Percentiles rank a stretch among this genome's conserved stretches.
Evolutionary conservation across 1,284 basidiomycete genomes (phyloP).

Genomic region (Baeospora myosura): DNA sequence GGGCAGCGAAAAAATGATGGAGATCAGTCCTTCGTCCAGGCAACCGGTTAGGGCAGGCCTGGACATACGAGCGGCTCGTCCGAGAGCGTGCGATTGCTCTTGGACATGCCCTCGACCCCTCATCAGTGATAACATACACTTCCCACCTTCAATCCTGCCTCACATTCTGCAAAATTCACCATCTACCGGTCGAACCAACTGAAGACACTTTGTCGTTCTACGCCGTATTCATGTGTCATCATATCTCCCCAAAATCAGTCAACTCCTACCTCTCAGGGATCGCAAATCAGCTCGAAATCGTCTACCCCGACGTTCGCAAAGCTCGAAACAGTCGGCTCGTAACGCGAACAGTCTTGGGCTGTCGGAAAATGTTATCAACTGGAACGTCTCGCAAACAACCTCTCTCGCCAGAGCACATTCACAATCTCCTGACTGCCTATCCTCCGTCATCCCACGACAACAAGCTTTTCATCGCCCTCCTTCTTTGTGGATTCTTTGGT

Average conservation of each 20-base stretch:
- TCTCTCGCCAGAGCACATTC: not conserved
- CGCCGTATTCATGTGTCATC: constrained; percentile 20
- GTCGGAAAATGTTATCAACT: not conserved
- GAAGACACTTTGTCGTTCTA: constrained; percentile 21
- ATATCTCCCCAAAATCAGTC: constrained; percentile 18
- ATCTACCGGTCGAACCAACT: constrained; percentile 24
- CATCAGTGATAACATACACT: constrained; percentile 14
- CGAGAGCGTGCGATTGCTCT: constrained; percentile 15
- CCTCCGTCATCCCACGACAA: constrained; percentile 19
- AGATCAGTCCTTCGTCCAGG: not conserved
- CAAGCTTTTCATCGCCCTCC: constrained; percentile 20
- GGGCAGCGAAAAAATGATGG: constrained; percentile 16
- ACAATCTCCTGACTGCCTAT: not conserved
- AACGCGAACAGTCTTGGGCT: constrained; percentile 16
- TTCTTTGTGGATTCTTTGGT: constrained; percentile 23
- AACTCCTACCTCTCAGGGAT: constrained; percentile 24
- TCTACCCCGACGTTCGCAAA: constrained; percentile 16
- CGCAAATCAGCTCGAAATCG: constrained; percentile 16
- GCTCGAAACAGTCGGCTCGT: constrained; percentile 13
- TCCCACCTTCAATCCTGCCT: constrained; percentile 23
- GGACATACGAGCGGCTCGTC: constrained; percentile 17
- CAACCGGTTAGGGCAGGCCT: constrained; percentile 15
- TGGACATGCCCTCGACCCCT: constrained; percentile 12
- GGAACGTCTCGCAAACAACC: not conserved
- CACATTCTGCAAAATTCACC: constrained; percentile 22